A percentile compares a stretch with the other conserved stretches of the same genome.
phyloP scores from a whole-genome alignment of 768 basidiomycete genomes.

The Termitomyces sp. region DNA sequence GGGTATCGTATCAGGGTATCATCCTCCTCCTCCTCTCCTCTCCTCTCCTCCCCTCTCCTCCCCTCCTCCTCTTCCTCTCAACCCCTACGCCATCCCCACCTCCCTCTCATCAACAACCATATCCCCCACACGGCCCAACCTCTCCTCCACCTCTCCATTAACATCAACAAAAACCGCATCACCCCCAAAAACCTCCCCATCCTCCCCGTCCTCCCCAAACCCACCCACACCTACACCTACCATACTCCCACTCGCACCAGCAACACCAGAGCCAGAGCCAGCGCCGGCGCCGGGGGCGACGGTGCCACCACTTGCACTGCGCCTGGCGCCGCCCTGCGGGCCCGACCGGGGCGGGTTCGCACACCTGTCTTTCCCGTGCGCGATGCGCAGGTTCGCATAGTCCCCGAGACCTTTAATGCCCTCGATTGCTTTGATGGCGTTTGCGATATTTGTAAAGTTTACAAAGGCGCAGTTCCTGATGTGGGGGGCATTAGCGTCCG shows the following conservation, averaged over 20 bases:
- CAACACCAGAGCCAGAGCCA: too few relatives aligned
- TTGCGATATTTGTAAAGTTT: constrained; percentile 92
- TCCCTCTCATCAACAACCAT: neutral
- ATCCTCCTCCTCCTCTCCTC: neutral
- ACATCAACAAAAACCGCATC: constrained; percentile 25
- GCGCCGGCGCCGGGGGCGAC: too few relatives aligned
- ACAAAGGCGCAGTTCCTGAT: constrained; percentile 92
- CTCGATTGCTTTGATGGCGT: constrained; percentile 98
- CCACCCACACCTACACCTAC: neutral
- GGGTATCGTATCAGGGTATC: neutral
- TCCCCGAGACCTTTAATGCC: constrained; percentile 89
- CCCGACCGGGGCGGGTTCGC: constrained; percentile 88
- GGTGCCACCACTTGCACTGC: constrained; percentile 12
- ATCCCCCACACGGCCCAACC: neutral
- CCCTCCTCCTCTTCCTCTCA: neutral
- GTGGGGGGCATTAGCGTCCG: too few relatives aligned
- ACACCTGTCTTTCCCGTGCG: constrained; percentile 94
- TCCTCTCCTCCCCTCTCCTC: too few relatives aligned
- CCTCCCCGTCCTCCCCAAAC: constrained; percentile 12
- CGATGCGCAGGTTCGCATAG: constrained; percentile 83
- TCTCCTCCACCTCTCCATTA: constrained; percentile 15
- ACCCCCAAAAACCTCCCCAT: constrained; percentile 26
- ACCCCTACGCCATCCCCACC: neutral
- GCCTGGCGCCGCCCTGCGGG: constrained; percentile 55
- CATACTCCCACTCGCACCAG: neutral